Base-by-base conservation (phyloP, 257 asterid species). In the Nicotiana paniculata region DNA sequence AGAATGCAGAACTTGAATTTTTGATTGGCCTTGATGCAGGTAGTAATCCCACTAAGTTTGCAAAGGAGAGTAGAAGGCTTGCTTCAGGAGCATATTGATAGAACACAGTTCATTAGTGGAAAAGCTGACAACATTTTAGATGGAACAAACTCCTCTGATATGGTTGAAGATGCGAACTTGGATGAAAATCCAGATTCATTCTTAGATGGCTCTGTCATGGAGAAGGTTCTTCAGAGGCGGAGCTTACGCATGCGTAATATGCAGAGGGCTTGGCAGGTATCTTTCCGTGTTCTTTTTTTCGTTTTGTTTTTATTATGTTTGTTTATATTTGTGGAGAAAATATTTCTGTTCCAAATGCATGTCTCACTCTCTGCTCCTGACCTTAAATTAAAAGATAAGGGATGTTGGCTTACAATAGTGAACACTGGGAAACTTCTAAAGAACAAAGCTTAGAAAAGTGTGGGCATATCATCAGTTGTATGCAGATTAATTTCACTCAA, bases 241-340 rank as follows among this genome's bases (percentile, higher is more conserved):
- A 93, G 99, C 90, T 90, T 94, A 91, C 97, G 97, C 83, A 90
- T 93, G 99, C 95, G 97, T 77, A 96, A 93, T 89, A 87, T 89
- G 93, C 99, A 96, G 90, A 92, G 99, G 87, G 79, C 95, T 84
- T 96, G 98, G 98, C 97, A 94, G 99, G 99, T 93, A 81, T 65
- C 55, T 9, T 51, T 63, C 55, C 37, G 65, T 63, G 39, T 70
- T 43, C 48, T 48, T 69, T 43, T 33, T 82, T 43, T 1, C 1
- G 4, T 82, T 81, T 69, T 28, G 24, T 82, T 51, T 61, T 30
- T 28, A 32, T 64, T 65, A 13, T 76, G 10, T 66, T 24, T 18
- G 7, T 58, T 70, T 76, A 16, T 63, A 17, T 67, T 80, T 30
- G 54, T 65, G 83, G 46, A 39, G 26, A 63, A 13, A 30, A 43